phyloP scores from a whole-genome alignment of 768 basidiomycete genomes.

The Erythrobasidium yunnanense region DNA sequence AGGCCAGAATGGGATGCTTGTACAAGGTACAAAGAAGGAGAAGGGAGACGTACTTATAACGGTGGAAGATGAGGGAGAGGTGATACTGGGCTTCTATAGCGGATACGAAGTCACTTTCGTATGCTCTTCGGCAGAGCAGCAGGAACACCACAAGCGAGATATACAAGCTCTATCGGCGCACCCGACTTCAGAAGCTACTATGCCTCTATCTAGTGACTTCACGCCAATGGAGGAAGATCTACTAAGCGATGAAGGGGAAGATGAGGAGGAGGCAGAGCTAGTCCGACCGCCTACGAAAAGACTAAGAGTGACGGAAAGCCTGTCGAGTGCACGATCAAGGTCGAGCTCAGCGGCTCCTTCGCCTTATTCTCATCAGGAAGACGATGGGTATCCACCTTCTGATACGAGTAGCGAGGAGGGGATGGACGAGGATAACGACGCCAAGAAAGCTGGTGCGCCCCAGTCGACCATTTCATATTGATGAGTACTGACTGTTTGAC shows the following conservation, averaged over 20 bases:
- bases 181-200: neutral
- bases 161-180: too few species aligned
- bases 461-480: too few species aligned
- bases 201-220: neutral
- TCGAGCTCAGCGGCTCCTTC: constrained; percentile 11
- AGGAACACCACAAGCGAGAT: neutral
- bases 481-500: too few species aligned
- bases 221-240: neutral
- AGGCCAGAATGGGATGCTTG: constrained; percentile 26
- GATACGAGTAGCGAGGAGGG: neutral
- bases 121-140: neutral
- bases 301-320: neutral
- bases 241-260: constrained; percentile 6
- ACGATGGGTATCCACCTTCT: constrained; percentile 24
- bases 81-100: neutral
- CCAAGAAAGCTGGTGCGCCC: too few species aligned
- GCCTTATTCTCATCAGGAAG: constrained; percentile 20
- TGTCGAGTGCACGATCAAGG: neutral
- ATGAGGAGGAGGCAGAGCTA: neutral
- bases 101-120: neutral
- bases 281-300: neutral
- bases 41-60: neutral
- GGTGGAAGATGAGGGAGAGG: neutral
- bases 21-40: constrained; percentile 5
- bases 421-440: neutral